Evolutionary conservation across 2,329 filamentous ascomycete species (phyloP).

Genomic region (Colletotrichum orchidophilum): DNA sequence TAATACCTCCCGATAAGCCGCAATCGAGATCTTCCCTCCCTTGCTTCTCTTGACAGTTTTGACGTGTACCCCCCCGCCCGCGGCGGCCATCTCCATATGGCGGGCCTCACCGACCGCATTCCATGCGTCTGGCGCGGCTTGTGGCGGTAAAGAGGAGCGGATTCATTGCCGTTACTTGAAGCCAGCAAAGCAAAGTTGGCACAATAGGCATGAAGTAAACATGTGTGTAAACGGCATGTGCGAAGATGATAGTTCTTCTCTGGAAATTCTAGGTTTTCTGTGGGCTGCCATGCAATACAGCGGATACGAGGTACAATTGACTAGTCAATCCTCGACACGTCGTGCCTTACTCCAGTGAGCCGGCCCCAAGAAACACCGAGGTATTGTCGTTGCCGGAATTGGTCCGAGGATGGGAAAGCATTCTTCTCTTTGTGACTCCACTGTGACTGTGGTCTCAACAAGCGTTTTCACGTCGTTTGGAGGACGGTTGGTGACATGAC

Average conservation of each 20-base stretch:
- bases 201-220: not conserved
- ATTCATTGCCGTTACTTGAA: not conserved
- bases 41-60: not conserved
- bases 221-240: not conserved
- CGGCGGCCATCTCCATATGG: not conserved
- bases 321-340: conserved; percentile 26
- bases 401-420: not conserved
- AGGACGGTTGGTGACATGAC: not conserved
- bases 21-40: conserved; percentile 16
- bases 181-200: not conserved
- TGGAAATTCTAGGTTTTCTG: not conserved
- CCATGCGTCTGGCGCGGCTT: conserved; percentile 19
- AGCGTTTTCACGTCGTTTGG: not conserved
- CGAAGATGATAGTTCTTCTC: not conserved
- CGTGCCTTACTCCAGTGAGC: not conserved
- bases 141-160: not conserved
- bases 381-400: not conserved
- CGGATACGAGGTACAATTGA: conserved; percentile 1
- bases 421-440: not conserved
- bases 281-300: not conserved
- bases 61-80: conserved; percentile 9
- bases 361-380: conserved; percentile 17
- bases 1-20: conserved; percentile 19
- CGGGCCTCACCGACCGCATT: not conserved
- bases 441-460: not conserved